Percentiles rank a stretch among this genome's conserved stretches.
phyloP scores from a whole-genome alignment of 495 filamentous ascomycete species.

The Diplogelasinospora grovesii region DNA sequence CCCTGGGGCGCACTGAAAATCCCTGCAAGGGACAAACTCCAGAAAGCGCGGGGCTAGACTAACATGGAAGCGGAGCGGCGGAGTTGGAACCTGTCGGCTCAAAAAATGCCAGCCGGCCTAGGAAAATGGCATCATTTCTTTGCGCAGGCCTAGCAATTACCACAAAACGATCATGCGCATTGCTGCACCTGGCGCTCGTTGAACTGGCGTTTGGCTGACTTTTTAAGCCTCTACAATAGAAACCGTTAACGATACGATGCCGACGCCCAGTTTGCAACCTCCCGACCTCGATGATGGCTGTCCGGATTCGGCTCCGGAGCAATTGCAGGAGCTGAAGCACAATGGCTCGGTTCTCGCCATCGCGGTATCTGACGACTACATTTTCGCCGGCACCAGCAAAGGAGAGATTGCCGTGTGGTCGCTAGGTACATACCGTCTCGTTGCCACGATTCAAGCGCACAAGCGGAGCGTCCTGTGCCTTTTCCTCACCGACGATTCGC shows the following conservation, averaged over 20 bases:
- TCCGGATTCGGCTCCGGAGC: slow-evolving; percentile 41
- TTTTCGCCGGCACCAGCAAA: slow-evolving; percentile 87
- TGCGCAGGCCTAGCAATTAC: too few species aligned
- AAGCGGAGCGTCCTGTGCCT: slow-evolving; percentile 83
- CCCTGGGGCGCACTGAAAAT: not conserved
- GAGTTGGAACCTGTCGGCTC: too few species aligned
- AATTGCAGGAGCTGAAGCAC: slow-evolving; percentile 64
- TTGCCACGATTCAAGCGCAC: slow-evolving; percentile 73
- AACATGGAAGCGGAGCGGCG: too few species aligned
- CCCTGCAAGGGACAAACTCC: slow-evolving; percentile 7
- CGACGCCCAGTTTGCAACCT: slow-evolving; percentile 31
- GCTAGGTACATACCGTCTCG: slow-evolving; percentile 73
- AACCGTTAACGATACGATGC: slow-evolving; percentile 19
- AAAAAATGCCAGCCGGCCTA: too few species aligned
- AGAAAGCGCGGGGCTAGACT: slow-evolving; percentile 12
- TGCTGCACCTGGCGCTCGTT: too few species aligned
- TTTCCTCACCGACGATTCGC: slow-evolving; percentile 64
- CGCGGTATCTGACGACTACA: slow-evolving; percentile 51
- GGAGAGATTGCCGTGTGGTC: slow-evolving; percentile 91
- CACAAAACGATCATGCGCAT: too few species aligned
- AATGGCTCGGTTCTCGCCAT: slow-evolving; percentile 67
- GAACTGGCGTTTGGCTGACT: too few species aligned
- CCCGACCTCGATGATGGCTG: slow-evolving; percentile 32
- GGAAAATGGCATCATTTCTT: too few species aligned
- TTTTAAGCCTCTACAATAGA: too few species aligned